Conservation (phyloP, 2,329 filamentous ascomycete species). For the Dactylellina sp. region DNA sequence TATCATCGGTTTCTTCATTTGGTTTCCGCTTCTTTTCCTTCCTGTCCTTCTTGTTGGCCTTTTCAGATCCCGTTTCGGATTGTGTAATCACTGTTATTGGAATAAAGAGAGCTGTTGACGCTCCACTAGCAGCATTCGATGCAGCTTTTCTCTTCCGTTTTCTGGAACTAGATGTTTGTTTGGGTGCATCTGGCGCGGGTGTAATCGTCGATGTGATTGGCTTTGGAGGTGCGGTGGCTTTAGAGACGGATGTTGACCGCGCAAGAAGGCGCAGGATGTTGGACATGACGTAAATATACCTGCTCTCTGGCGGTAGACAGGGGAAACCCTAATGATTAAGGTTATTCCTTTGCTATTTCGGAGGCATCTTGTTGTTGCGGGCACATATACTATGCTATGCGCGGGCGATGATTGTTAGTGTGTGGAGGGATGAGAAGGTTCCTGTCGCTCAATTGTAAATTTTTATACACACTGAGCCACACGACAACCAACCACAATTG, state of each 20-base stretch:
- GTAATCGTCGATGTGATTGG: conserved; percentile 14
- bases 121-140: conserved; percentile 8
- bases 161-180: conserved; percentile 24
- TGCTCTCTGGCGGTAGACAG: background rate
- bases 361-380: background rate
- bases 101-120: background rate
- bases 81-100: background rate
- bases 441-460: conserved; percentile 2
- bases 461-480: conserved; percentile 10
- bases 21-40: conserved; percentile 24
- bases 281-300: conserved; percentile 47
- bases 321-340: background rate
- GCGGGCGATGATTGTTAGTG: background rate
- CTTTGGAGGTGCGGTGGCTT: conserved; percentile 50
- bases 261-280: conserved; percentile 60
- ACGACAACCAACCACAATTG: background rate
- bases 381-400: no score
- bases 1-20: conserved; percentile 60
- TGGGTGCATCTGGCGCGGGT: conserved; percentile 16
- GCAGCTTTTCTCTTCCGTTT: conserved; percentile 48
- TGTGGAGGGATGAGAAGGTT: background rate
- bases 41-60: conserved; percentile 12
- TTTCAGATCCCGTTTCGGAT: conserved; percentile 5
- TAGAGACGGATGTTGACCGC: conserved; percentile 59
- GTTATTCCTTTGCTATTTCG: background rate